Base-by-base conservation (phyloP, 257 asterid genomes). In the Fraxinus excelsior region DNA sequence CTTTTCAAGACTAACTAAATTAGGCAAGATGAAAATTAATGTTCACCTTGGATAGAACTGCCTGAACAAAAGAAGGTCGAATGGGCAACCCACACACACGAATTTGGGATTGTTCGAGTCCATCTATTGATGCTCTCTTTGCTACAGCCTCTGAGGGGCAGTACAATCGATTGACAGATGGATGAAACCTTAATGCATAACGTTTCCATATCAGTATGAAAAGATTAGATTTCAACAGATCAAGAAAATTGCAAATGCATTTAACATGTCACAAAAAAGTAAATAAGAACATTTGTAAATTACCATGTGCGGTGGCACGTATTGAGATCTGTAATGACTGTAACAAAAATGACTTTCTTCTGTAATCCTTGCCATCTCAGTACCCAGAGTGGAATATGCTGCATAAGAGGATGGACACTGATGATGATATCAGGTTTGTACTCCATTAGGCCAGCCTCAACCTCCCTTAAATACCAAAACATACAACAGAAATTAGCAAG, bases 381-480 rank as follows among this genome's bases (percentile, higher is more conserved):
- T 84, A 95, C 97, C 97, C 96, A 93, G 67, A 95, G 71, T 13
- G 99, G 99, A 65, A 95, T 91, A 78, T 93, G 99, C 77, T 95
- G 99, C 99, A 95, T 95, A 18, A 95, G 94, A 7, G 99, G 99
- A 85, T 95, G 99, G 49, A 95, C 99, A 31, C 99, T 95, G 18
- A 93, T 93, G 83, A 95, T 95, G 74, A 95, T 90, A 79, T 93
- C 97, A 67, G 99, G 99, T 83, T 90, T 95, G 92, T 86, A 95
- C 87, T 95, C 97, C 99, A 95, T 95, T 49, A 95, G 85, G 35
- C 99, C 99, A 35, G 98, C 99, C 82, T 95, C 99, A n/a, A 95
- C 96, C 84, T 93, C 97, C 91, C 98, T 95, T 70, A 10, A 71
- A 77, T 69, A 71, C 11, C 26, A 67, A 38, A 67, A 44, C 64